Evolutionary conservation across 2,329 filamentous ascomycete genomes (phyloP).

Genomic region (Phialocephala subalpina): DNA sequence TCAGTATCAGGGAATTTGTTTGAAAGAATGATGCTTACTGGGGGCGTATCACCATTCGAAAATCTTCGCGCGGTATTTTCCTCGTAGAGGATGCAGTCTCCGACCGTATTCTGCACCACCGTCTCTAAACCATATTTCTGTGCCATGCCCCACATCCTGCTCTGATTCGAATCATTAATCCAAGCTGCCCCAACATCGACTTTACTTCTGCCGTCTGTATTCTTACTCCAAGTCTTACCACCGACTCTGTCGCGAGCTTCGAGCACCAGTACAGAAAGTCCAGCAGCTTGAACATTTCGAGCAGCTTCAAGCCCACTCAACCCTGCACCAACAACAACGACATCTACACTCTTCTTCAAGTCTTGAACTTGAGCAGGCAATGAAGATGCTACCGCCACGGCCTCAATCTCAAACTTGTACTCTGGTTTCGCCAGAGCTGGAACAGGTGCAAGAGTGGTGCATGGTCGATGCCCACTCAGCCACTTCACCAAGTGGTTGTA

Average conservation of each 20-base stretch:
- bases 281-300: conserved; percentile 10
- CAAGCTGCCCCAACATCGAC: conserved; percentile 57
- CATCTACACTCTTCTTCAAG: background rate
- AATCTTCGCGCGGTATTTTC: conserved; percentile 15
- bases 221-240: conserved; percentile 14
- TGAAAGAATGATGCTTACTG: background rate
- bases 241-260: conserved; percentile 15
- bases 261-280: conserved; percentile 6
- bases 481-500: conserved; percentile 48
- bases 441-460: conserved; percentile 53
- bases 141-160: conserved; percentile 50
- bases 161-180: conserved; percentile 54
- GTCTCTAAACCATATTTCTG: conserved; percentile 51
- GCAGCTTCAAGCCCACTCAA: conserved; percentile 12
- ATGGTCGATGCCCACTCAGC: conserved; percentile 49
- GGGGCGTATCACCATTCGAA: conserved; percentile 36
- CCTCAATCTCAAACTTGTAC: conserved; percentile 55
- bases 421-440: conserved; percentile 47
- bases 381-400: conserved; percentile 40
- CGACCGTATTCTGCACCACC: conserved; percentile 56
- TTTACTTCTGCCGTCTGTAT: conserved; percentile 1
- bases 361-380: background rate
- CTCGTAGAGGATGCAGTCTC: conserved; percentile 34
- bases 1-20: background rate
- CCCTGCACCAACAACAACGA: conserved; percentile 15